Evolutionary conservation across 345 rosid species (phyloP), one percentile per base, ranked within the genome.

Genomic region (Citrus trifoliata): DNA sequence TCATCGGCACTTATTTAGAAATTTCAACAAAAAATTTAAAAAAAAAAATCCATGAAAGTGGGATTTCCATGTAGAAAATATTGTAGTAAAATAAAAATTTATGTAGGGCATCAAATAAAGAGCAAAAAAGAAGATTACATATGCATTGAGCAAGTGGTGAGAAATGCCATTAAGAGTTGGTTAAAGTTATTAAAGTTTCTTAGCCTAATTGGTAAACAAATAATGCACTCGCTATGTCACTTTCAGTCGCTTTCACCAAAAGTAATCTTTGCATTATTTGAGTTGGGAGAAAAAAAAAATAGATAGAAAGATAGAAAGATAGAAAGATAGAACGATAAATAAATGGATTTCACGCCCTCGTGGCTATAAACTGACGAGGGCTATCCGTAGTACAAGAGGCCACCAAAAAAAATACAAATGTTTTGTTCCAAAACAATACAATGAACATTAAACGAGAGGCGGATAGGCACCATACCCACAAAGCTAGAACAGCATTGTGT

Each of bases 221-320:
- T 30, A 8, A 58, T 63, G 24, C 80, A 60, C 55, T 40, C 13
- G 53, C 5, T 21, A 2, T 46, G 71, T 35, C 65, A 61, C 51
- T 27, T 9, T 73, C 71, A 16, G 62, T 75, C 70, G 12, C 37
- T 75, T n/a, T 24, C 55, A 30, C 16, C n/a, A 78, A 69, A 59
- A 21, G 32, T 8, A 16, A 16, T 19, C 5, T 28, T 19, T 67
- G 27, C 65, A 77, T 24, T 56, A 58, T 77, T 77, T 67, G 58
- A 55, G 28, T 12, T 24, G 24, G 33, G 33, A 4, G 33, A 4
- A 4, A 32, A 32, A 32, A 32, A 32, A 32, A 32, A n/a, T n/a
- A n/a, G 77, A 81, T 66, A 66, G 46, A 33, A 3, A 33, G 35
- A 4, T 33, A 32, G 33, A 32, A 2, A n/a, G 77, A 81, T 66